These are phyloP conservation scores for Plasmodium berghei DNA, from an alignment of 169 alveolate species.

Conservation along the genomic window DNA sequence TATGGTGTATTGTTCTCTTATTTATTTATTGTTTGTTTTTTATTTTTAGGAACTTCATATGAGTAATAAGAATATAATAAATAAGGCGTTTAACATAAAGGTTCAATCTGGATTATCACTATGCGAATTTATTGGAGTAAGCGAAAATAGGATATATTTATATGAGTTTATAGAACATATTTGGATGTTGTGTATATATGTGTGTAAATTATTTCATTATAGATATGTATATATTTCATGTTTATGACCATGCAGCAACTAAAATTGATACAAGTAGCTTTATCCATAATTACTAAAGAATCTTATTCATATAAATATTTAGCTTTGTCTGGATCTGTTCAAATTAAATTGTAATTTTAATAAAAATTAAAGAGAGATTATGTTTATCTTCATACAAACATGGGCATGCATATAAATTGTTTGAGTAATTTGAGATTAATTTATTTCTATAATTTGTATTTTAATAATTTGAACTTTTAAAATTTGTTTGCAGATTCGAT, in stretches of 20 bases:
- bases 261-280: slow-evolving; percentile 76
- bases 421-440: no score
- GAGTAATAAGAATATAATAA: slow-evolving; percentile 5
- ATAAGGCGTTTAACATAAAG: slow-evolving; percentile 26
- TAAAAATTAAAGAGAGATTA: neutral
- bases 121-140: slow-evolving; percentile 52
- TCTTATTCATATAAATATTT: slow-evolving; percentile 46
- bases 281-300: slow-evolving; percentile 76
- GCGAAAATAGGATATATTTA: neutral
- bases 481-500: no score
- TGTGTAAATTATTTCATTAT: slow-evolving; percentile 2
- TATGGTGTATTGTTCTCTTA: neutral
- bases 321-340: slow-evolving; percentile 63
- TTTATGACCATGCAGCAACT: slow-evolving; percentile 76
- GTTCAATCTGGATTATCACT: slow-evolving; percentile 29
- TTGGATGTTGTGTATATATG: slow-evolving; percentile 10
- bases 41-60: slow-evolving; percentile 36
- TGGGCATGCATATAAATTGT: neutral
- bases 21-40: neutral
- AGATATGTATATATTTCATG: neutral
- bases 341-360: slow-evolving; percentile 52
- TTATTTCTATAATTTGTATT: no score
- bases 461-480: no score
- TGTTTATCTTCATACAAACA: neutral
- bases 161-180: slow-evolving; percentile 5